Percentiles rank a stretch among this genome's conserved stretches.
Evolutionary conservation across 208 protist genomes (phyloP).

Genomic region (Leishmania aethiopica): DNA sequence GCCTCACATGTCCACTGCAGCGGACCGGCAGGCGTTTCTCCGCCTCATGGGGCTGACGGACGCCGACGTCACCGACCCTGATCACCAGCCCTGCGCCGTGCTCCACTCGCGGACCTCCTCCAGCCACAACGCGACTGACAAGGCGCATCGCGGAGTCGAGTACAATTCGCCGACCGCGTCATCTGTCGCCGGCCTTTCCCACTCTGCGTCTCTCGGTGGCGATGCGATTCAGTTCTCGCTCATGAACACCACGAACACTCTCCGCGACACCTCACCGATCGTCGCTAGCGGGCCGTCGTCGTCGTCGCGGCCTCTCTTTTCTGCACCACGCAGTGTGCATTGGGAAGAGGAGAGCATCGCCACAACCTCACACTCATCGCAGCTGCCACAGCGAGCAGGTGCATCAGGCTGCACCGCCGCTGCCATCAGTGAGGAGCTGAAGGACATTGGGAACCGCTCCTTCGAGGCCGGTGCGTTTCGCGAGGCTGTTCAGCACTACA

Average conservation of each 20-base stretch:
- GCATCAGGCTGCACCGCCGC: not conserved
- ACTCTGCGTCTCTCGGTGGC: slow-evolving; percentile 22
- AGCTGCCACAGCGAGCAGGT: slow-evolving; percentile 3
- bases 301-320: not conserved
- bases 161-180: slow-evolving; percentile 7
- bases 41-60: slow-evolving; percentile 70
- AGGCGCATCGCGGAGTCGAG: not conserved
- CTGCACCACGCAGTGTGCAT: slow-evolving; percentile 9
- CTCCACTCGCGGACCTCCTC: not conserved
- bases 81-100: not conserved
- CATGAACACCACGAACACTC: slow-evolving; percentile 1
- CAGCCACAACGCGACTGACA: not conserved
- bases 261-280: not conserved
- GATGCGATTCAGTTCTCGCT: slow-evolving; percentile 3
- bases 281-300: slow-evolving; percentile 7
- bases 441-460: slow-evolving; percentile 88
- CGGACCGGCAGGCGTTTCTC: slow-evolving; percentile 76
- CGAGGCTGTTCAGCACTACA: slow-evolving; percentile 85
- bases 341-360: slow-evolving; percentile 7
- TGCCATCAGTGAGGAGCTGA: slow-evolving; percentile 60
- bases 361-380: not conserved
- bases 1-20: slow-evolving; percentile 25
- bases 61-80: slow-evolving; percentile 72
- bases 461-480: slow-evolving; percentile 82
- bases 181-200: slow-evolving; percentile 25